Percentiles rank a stretch among this genome's conserved stretches.
These are phyloP conservation scores for Mortierella sp. DNA, from an alignment of 371 early-diverging fungal species.

Conservation along the genomic window DNA sequence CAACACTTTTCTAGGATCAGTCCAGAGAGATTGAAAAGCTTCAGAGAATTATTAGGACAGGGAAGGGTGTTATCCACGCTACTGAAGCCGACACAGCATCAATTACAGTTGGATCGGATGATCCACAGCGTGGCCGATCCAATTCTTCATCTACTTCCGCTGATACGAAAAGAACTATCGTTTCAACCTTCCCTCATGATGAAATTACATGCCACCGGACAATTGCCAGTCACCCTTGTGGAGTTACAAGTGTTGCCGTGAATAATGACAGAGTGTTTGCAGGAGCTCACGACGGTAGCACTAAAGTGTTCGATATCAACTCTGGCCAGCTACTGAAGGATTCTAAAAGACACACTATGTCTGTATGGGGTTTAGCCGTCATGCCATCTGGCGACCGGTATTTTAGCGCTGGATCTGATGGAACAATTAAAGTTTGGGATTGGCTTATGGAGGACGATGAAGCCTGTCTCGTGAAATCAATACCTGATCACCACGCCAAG, in stretches of 20 bases:
- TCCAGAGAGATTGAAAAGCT: conserved; percentile 56
- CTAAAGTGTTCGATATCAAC: conserved; percentile 67
- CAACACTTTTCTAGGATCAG: conserved; percentile 40
- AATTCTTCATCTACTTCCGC: conserved; percentile 13
- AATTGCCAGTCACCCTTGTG: conserved; percentile 65
- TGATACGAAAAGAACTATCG: conserved; percentile 33
- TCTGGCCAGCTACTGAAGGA: conserved; percentile 59
- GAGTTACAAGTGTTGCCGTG: conserved; percentile 72
- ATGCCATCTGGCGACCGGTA: conserved; percentile 59
- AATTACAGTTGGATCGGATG: neutral
- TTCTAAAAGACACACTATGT: conserved; percentile 66
- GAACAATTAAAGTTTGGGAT: conserved; percentile 71
- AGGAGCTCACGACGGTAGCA: conserved; percentile 74
- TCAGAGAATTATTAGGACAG: conserved; percentile 45
- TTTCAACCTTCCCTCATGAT: conserved; percentile 59
- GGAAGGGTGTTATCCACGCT: conserved; percentile 30
- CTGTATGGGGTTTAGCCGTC: conserved; percentile 75
- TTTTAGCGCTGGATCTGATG: conserved; percentile 72
- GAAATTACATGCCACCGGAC: conserved; percentile 70
- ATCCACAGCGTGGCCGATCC: neutral
- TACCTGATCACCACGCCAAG: conserved; percentile 66
- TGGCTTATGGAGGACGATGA: conserved; percentile 36
- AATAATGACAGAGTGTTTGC: conserved; percentile 62
- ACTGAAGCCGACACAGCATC: conserved; percentile 7
- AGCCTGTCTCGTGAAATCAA: conserved; percentile 42